These are phyloP conservation scores for Aechmea fasciata DNA, from an alignment of 176 grass and related monocot genomes.

Conservation along the genomic window DNA sequence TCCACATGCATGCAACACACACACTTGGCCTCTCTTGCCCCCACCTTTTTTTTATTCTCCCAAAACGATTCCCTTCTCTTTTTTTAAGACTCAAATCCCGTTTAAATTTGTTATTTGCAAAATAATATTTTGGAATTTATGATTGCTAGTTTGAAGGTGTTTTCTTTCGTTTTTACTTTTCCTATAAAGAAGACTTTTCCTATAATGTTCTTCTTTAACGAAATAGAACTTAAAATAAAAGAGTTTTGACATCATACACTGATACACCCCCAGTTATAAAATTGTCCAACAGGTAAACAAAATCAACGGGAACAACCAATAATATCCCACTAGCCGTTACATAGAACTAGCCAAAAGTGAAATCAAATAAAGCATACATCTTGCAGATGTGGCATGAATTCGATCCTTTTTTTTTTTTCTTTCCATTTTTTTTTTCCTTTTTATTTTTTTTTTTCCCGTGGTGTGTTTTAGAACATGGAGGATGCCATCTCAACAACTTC, in stretches of 20 bases:
- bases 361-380: not conserved
- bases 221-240: not conserved
- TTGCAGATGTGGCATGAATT: not conserved
- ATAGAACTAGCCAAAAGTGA: not conserved
- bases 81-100: too few species aligned
- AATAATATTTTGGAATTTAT: not conserved
- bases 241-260: not conserved
- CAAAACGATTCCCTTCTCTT: not conserved
- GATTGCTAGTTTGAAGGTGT: not conserved
- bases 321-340: not conserved
- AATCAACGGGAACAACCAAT: not conserved
- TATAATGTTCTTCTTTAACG: not conserved
- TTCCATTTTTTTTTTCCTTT: too few species aligned
- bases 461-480: constrained; percentile 42
- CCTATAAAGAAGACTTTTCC: too few species aligned
- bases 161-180: not conserved
- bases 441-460: not conserved
- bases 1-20: not conserved
- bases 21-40: not conserved
- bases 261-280: not conserved
- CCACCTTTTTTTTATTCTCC: constrained; percentile 16
- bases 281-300: not conserved
- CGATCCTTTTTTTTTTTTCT: not conserved
- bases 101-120: not conserved
- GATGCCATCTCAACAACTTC: constrained; percentile 49